Conservation (phyloP, 2,329 filamentous ascomycete genomes). For the Zymoseptoria ardabiliae region DNA sequence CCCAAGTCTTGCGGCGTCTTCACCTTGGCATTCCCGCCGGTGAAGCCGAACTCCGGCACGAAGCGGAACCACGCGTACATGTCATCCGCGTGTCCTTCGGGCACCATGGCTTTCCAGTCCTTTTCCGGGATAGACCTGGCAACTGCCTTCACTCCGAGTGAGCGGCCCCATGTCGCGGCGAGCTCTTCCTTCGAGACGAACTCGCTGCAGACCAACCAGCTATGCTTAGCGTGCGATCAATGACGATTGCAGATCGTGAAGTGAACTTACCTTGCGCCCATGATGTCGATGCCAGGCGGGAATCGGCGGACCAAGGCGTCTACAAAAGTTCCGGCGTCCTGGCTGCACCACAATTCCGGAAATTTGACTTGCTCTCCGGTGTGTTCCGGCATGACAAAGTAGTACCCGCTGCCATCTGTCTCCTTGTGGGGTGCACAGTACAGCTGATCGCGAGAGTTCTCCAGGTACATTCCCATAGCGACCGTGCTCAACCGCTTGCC, state of each 20-base stretch:
- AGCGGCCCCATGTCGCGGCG: background rate
- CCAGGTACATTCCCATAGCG: background rate
- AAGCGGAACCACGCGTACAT: background rate
- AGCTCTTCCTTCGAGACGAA: background rate
- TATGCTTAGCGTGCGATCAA: background rate
- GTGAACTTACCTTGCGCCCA: background rate
- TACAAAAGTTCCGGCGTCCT: background rate
- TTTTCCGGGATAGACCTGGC: background rate
- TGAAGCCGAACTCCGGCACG: background rate
- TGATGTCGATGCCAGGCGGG: background rate
- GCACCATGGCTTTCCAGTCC: background rate
- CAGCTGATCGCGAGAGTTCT: background rate
- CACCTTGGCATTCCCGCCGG: background rate
- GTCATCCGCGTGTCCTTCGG: background rate
- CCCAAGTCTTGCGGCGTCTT: background rate
- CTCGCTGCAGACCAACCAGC: background rate
- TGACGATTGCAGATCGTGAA: background rate
- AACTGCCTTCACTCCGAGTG: background rate
- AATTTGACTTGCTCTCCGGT: background rate
- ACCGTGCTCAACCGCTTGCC: background rate
- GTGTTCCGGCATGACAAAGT: background rate
- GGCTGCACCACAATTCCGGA: background rate
- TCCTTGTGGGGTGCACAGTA: background rate
- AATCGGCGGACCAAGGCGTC: background rate
- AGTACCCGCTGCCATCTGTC: background rate